Conservation (phyloP, 2,329 filamentous ascomycete species). For the Aspergillus sp. region DNA sequence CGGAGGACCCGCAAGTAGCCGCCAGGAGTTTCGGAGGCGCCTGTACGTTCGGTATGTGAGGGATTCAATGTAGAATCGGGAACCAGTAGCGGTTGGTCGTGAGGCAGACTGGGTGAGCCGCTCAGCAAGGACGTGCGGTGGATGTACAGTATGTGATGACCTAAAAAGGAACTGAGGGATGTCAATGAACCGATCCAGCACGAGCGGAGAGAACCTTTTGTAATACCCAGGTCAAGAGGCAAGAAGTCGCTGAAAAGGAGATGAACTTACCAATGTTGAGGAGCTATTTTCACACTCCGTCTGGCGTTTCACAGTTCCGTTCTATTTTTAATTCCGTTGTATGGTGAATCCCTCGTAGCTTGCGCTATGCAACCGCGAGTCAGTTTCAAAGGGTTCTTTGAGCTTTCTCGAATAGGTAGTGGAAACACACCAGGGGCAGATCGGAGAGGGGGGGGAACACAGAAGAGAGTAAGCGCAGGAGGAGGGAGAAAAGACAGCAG, state of each 20-base stretch:
- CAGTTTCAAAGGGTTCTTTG: slow-evolving; percentile 6
- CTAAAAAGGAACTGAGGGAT: not conserved
- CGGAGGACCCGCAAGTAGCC: slow-evolving; percentile 8
- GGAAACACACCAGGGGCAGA: not conserved
- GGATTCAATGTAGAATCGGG: not conserved
- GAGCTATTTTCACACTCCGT: slow-evolving; percentile 3
- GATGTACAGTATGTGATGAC: not conserved
- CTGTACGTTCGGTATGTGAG: not conserved
- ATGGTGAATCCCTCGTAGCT: not conserved
- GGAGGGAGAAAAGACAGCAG: not conserved
- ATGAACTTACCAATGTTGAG: slow-evolving; percentile 10
- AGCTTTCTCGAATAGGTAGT: not conserved
- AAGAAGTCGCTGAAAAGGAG: slow-evolving; percentile 10
- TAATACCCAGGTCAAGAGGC: not conserved
- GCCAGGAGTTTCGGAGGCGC: slow-evolving; percentile 4
- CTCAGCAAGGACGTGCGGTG: not conserved
- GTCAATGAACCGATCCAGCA: slow-evolving; percentile 1
- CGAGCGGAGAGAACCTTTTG: not conserved
- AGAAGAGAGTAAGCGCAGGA: slow-evolving; percentile 1
- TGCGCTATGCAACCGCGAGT: not conserved
- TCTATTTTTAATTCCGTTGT: slow-evolving; percentile 20
- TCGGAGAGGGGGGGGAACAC: not conserved
- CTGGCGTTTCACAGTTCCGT: slow-evolving; percentile 20
- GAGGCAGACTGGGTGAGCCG: not conserved
- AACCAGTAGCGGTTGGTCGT: not conserved